Evolutionary conservation across 2,329 filamentous ascomycete species (phyloP).

Genomic region (Orbilia brochopaga): DNA sequence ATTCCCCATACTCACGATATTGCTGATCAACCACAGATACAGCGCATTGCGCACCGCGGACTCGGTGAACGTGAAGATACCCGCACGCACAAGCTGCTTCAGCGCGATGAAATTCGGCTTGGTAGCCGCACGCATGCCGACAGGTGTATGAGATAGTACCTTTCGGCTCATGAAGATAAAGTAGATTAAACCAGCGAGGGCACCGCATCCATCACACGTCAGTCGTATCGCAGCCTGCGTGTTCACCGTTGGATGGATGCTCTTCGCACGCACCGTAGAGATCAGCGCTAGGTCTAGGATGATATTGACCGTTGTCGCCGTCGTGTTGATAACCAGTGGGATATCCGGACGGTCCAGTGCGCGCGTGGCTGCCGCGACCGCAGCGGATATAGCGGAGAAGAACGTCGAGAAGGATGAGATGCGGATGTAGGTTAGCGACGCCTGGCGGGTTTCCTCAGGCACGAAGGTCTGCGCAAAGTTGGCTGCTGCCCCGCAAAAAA

Average conservation of each 20-base stretch:
- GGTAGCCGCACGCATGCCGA: conserved; percentile 38
- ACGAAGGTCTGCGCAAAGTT: conserved; percentile 69
- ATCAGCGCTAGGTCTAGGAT: conserved; percentile 70
- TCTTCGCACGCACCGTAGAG: conserved; percentile 66
- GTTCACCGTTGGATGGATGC: conserved; percentile 65
- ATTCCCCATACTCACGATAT: conserved; percentile 68
- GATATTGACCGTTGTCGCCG: conserved; percentile 72
- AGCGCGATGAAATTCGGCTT: conserved; percentile 61
- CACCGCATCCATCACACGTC: conserved; percentile 66
- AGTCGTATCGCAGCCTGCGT: conserved; percentile 70
- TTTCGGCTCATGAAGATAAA: conserved; percentile 62
- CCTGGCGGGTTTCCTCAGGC: conserved; percentile 64
- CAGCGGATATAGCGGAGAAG: conserved; percentile 68
- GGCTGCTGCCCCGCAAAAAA: conserved; percentile 64
- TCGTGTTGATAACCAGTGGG: conserved; percentile 69
- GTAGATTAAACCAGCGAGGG: conserved; percentile 66
- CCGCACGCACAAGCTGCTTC: conserved; percentile 64
- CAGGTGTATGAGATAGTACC: conserved; percentile 22
- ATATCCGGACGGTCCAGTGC: conserved; percentile 73
- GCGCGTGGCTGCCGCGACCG: conserved; percentile 67
- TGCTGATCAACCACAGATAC: conserved; percentile 73
- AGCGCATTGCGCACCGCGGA: conserved; percentile 72
- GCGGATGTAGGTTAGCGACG: conserved; percentile 69
- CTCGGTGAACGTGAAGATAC: conserved; percentile 67
- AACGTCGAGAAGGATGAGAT: conserved; percentile 70